phyloP scores from a whole-genome alignment of 2,329 filamentous ascomycete species.

The Fusarium nelsonii region DNA sequence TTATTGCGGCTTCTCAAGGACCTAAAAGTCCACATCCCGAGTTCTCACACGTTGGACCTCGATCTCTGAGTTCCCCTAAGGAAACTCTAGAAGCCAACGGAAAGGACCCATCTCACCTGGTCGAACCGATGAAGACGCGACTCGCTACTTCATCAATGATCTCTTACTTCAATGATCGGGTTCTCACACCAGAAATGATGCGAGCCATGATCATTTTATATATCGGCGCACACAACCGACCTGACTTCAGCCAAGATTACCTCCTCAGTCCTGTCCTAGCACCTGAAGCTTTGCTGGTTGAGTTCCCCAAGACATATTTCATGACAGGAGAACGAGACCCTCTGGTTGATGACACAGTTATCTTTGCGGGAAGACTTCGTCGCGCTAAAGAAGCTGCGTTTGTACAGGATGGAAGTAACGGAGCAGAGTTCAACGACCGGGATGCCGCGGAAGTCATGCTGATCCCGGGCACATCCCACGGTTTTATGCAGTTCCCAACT shows the following conservation, averaged over 20 bases:
- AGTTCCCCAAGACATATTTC: constrained; percentile 95
- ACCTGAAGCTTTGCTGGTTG: constrained; percentile 82
- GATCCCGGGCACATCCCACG: constrained; percentile 90
- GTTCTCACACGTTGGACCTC: constrained; percentile 63
- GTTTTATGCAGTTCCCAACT: constrained; percentile 90
- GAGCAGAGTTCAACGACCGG: constrained; percentile 56
- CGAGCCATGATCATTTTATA: constrained; percentile 99
- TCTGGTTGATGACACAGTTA: constrained; percentile 94
- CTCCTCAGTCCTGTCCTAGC: constrained; percentile 90
- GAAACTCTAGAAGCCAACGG: constrained; percentile 29
- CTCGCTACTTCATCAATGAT: constrained; percentile 97
- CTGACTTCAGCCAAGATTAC: constrained; percentile 92
- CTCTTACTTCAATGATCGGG: constrained; percentile 96
- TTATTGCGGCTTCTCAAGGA: constrained; percentile 25
- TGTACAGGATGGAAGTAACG: constrained; percentile 25
- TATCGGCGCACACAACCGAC: constrained; percentile 91
- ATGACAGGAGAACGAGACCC: constrained; percentile 95
- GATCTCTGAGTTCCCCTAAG: constrained; percentile 43
- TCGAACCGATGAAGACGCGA: constrained; percentile 78
- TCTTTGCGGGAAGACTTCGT: constrained; percentile 90
- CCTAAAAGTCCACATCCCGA: constrained; percentile 59
- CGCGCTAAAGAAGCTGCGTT: constrained; percentile 75
- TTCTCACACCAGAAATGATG: constrained; percentile 98
- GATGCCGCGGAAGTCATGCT: constrained; percentile 77
- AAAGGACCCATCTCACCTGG: constrained; percentile 62